Evolutionary conservation across 371 early-diverging fungal genomes (phyloP), one percentile per base, ranked within the genome.

Genomic region (Saksenaea oblongispora): DNA sequence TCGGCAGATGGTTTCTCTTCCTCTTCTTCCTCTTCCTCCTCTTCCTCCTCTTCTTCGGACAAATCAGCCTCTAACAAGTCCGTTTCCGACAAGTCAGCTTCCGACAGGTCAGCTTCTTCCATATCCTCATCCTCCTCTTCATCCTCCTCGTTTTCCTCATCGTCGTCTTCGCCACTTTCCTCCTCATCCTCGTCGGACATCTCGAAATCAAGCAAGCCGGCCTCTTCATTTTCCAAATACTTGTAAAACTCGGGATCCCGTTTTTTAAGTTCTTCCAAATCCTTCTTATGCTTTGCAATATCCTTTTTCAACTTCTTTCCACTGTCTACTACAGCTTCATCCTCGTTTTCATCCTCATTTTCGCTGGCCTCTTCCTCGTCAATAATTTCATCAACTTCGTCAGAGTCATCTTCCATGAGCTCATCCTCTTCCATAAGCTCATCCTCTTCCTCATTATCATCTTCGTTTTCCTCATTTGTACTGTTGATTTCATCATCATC

Each of bases 221-320:
- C 72, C 71, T 95, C 95, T 69, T 96, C 95, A 69, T 95, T 85
- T 70, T 89, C 71, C 76, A 98, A 77, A 73, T 81, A 97, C 71
- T 96, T 80, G 80, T 90, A 94, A 71, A 96, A 95, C 64, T 91
- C 88, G 7, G 97, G 96, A 70, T 97, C 97, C 64, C 85, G 87
- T 61, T 89, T 80, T 66, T 91, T 88, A 69, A 96, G 81, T 5
- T 66, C 68, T 56, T 95, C 91, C 59, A 95, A 72, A 69, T 95
- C 83, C 59, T 83, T 61, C 74, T 90, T 90, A 70, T 93, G 91
- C 51, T 79, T 68, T 5, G 77, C 69, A 44, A 81, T 86, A 54
- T 89, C 87, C 36, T 78, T 76, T 36, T 80, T 83, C 18, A 84
- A 68, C 54, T 79, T 83, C 63, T 75, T 76, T 15, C 44, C 68